Percentiles rank a stretch among this genome's conserved stretches.
Conservation (phyloP, 2,329 filamentous ascomycete genomes). For the Aspergillus udagawae region DNA sequence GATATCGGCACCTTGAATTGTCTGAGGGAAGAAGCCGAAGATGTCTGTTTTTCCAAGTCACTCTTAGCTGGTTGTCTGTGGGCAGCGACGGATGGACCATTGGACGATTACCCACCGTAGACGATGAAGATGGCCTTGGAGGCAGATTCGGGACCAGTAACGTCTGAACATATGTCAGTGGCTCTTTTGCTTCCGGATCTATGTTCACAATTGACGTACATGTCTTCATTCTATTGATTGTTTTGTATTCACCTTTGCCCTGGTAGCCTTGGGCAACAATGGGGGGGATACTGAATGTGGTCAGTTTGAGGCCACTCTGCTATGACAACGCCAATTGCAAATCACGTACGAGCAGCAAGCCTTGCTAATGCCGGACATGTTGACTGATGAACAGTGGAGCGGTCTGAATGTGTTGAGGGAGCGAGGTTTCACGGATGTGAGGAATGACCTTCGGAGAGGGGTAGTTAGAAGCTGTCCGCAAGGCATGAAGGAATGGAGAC, state of each 20-base stretch:
- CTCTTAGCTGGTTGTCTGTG: background rate
- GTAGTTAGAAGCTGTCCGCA: conserved; percentile 21
- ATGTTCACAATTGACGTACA: conserved; percentile 37
- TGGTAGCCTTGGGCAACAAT: conserved; percentile 46
- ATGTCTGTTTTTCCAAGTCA: conserved; percentile 46
- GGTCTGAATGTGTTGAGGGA: conserved; percentile 4
- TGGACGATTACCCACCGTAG: conserved; percentile 36
- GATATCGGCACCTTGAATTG: conserved; percentile 61
- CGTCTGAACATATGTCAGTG: conserved; percentile 36
- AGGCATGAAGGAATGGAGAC: conserved; percentile 9
- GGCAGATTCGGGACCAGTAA: conserved; percentile 53
- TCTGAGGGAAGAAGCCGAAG: conserved; percentile 62
- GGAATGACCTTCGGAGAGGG: conserved; percentile 19
- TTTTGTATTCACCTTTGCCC: conserved; percentile 56
- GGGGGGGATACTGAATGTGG: conserved; percentile 35
- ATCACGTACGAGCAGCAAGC: conserved; percentile 43
- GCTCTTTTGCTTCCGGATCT: background rate
- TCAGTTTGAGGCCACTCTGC: background rate
- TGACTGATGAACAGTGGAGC: conserved; percentile 21
- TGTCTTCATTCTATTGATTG: conserved; percentile 59
- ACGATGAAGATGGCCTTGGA: conserved; percentile 56
- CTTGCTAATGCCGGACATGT: conserved; percentile 42
- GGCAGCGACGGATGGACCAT: background rate
- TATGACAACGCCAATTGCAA: background rate
- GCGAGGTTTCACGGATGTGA: conserved; percentile 10